Evolutionary conservation across 345 rosid species (phyloP), one percentile per base, ranked within the genome.

Genomic region (Carallia pectinifolia): DNA sequence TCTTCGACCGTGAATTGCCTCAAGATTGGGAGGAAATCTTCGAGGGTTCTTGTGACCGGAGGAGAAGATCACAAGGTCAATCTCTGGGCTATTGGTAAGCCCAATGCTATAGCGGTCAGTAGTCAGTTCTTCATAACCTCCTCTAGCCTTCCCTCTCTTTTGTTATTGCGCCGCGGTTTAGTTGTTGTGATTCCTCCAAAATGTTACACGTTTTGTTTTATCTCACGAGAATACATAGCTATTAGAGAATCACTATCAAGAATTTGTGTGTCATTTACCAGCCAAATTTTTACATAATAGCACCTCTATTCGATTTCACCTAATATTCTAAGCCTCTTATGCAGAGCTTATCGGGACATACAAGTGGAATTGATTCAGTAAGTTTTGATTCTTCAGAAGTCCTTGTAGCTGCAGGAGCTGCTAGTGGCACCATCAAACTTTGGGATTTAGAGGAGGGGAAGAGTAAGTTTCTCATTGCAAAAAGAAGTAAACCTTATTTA

Each of bases 71-170:
- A 89, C 73, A 95, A 89, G 77, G 99, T 95, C 66, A 95, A 95
- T 83, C 93, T 95, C 63, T 95, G 99, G 99, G 97, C 99, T 83
- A 95, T 95, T 64, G 99, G 99, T 77, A 95, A 95, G 82, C 99
- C 99, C 81, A 92, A 95, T 67, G 92, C 99, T 58, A 85, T 95
- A 78, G 85, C 88, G 97, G 99, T 93, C 65, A 91, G 95, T 85
- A 48, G 70, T 48, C 29, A 58, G 61, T 29, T 73, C 67, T 69
- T 33, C 30, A 7, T 59, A 48, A 6, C 29, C 50, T 5, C 39
- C 27, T 58, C 47, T 67, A 48, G 71, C 6, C 62, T 38, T 52
- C 59, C 13, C 18, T 59, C 30, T 55, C 60, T 56, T 23, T 9
- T 27, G 7, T 7, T 56, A 23, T 10, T 56, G 12, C 31, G 13